These are phyloP conservation scores for Phytophthora pseudosyringae DNA, from an alignment of 352 stramenopile species.

Conservation along the genomic window DNA sequence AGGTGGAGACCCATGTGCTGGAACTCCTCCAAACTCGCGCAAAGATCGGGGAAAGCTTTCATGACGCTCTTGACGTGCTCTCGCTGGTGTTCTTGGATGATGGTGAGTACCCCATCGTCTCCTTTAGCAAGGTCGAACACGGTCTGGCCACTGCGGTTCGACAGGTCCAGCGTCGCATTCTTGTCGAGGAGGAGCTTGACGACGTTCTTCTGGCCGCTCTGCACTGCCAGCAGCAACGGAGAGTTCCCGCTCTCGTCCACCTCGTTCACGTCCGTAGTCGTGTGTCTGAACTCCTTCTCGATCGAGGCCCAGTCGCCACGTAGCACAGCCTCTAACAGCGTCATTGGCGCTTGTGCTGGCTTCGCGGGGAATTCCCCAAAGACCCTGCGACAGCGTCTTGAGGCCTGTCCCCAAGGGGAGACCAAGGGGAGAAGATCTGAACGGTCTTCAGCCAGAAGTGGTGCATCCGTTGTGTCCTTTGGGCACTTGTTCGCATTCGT, in stretches of 20 bases:
- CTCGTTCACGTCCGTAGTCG: slow-evolving; percentile 14
- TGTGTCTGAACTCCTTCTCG: not conserved
- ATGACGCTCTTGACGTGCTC: not conserved
- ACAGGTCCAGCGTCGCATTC: slow-evolving; percentile 16
- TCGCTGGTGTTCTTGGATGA: slow-evolving; percentile 11
- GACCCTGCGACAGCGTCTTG: too few relatives aligned
- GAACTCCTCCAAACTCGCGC: slow-evolving; percentile 3
- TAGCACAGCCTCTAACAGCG: slow-evolving; percentile 9
- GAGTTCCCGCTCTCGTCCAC: slow-evolving; percentile 5
- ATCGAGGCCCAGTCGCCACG: slow-evolving; percentile 1
- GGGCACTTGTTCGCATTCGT: too few relatives aligned
- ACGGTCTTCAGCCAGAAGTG: too few relatives aligned
- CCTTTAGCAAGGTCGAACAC: slow-evolving; percentile 9
- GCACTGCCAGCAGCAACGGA: slow-evolving; percentile 18
- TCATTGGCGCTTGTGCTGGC: not conserved
- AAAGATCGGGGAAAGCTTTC: slow-evolving; percentile 4
- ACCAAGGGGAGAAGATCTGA: too few relatives aligned
- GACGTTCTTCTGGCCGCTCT: slow-evolving; percentile 9
- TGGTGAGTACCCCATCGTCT: not conserved
- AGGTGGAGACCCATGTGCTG: slow-evolving; percentile 16
- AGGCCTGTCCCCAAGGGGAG: too few relatives aligned
- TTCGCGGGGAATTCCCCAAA: not conserved
- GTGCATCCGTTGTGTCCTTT: too few relatives aligned
- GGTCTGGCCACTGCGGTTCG: slow-evolving; percentile 5
- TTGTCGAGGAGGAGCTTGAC: slow-evolving; percentile 14